These are phyloP conservation scores for Calocybe cyanea DNA, from an alignment of 768 basidiomycete genomes.

Conservation along the genomic window DNA sequence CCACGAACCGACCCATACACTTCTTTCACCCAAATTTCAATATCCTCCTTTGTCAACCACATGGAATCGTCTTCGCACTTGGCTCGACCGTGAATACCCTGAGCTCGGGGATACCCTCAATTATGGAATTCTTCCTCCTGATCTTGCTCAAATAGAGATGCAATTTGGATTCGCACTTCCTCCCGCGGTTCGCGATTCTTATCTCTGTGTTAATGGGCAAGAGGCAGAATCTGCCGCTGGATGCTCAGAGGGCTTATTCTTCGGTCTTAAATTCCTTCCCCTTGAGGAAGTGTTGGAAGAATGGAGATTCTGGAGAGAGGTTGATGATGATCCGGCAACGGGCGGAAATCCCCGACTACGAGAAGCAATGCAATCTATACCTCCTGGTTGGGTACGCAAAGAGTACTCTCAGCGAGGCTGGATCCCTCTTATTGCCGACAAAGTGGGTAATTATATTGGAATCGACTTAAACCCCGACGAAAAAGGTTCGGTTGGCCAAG, in stretches of 20 bases:
- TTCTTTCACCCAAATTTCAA: conserved; percentile 34
- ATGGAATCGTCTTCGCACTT: conserved; percentile 80
- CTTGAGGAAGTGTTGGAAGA: conserved; percentile 92
- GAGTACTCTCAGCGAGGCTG: conserved; percentile 94
- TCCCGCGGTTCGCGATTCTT: conserved; percentile 84
- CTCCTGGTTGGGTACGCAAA: conserved; percentile 81
- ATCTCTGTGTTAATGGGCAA: conserved; percentile 86
- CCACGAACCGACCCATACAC: conserved; percentile 45
- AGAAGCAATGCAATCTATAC: conserved; percentile 83
- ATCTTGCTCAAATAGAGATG: conserved; percentile 78
- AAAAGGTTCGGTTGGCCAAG: conserved; percentile 78
- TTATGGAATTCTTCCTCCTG: conserved; percentile 77
- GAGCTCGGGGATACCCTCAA: conserved; percentile 96
- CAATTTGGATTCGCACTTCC: conserved; percentile 85
- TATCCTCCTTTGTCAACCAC: conserved; percentile 83
- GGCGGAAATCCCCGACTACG: conserved; percentile 74
- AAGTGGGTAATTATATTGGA: conserved; percentile 94
- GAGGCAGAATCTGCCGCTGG: conserved; percentile 87
- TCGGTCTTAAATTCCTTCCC: conserved; percentile 89
- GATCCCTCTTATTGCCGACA: conserved; percentile 93
- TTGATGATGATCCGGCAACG: conserved; percentile 83
- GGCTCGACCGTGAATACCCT: conserved; percentile 84
- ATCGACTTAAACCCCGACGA: conserved; percentile 88
- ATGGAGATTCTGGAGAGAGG: conserved; percentile 95
- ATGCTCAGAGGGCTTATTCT: conserved; percentile 89